These are phyloP conservation scores for Trichophyton benhamiae DNA, from an alignment of 2,329 filamentous ascomycete species.

Conservation along the genomic window DNA sequence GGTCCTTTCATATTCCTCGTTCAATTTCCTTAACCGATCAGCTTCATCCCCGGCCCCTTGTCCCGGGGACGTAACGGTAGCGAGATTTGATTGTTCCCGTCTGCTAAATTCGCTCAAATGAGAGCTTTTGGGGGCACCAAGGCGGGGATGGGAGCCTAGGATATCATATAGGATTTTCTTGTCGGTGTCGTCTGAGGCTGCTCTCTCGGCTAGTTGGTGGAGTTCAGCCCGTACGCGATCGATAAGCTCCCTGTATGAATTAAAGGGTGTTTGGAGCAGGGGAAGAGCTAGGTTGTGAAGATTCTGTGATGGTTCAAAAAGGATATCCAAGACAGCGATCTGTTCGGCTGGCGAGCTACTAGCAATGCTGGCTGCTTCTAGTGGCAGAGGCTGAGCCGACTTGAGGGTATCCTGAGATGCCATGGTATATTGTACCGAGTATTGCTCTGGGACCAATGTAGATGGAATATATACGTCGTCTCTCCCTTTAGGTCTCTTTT, in stretches of 20 bases:
- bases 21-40: conserved; percentile 48
- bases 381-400: neutral
- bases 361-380: neutral
- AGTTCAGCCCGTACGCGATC: conserved; percentile 53
- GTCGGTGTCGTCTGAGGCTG: neutral
- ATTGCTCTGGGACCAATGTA: no score
- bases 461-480: no score
- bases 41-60: conserved; percentile 18
- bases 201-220: conserved; percentile 40
- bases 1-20: conserved; percentile 62
- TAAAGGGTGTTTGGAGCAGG: conserved; percentile 46
- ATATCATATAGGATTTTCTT: conserved; percentile 53
- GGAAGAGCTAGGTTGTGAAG: conserved; percentile 63
- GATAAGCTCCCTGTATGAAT: conserved; percentile 59
- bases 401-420: neutral
- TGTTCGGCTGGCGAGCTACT: neutral
- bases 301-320: conserved; percentile 71
- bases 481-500: no score
- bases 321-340: conserved; percentile 50
- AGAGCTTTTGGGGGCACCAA: conserved; percentile 40
- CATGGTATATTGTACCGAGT: neutral
- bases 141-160: conserved; percentile 66
- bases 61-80: conserved; percentile 19
- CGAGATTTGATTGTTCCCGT: conserved; percentile 68
- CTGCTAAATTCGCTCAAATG: conserved; percentile 56